Conservation (phyloP, 495 filamentous ascomycete species). For the Halenospora varia region DNA sequence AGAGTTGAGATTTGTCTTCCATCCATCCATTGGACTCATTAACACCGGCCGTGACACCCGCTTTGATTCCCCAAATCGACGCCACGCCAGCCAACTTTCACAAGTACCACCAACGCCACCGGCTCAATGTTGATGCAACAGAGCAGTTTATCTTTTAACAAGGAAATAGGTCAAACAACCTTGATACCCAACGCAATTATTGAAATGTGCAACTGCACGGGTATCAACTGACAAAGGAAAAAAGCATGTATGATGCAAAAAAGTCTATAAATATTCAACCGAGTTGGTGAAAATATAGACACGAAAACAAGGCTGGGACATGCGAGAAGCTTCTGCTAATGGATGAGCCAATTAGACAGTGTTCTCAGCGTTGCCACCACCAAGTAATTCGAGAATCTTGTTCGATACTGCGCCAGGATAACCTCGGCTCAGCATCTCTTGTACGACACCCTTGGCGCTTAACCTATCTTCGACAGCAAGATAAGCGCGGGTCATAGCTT, state of each 20-base stretch:
- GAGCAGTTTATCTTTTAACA: conserved; percentile 18
- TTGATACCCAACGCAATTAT: conserved; percentile 22
- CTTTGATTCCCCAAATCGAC: background rate
- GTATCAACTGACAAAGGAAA: conserved; percentile 26
- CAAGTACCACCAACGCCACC: conserved; percentile 6
- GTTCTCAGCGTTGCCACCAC: conserved; percentile 43
- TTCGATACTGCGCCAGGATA: conserved; percentile 88
- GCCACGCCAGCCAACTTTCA: background rate
- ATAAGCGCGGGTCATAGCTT: conserved; percentile 96
- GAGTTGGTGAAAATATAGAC: background rate
- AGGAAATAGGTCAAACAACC: conserved; percentile 6
- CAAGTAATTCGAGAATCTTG: conserved; percentile 88
- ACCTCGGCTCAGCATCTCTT: conserved; percentile 85
- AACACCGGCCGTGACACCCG: background rate
- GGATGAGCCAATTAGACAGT: conserved; percentile 2
- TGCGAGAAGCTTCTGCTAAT: conserved; percentile 3
- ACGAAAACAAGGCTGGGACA: background rate
- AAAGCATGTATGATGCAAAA: conserved; percentile 12
- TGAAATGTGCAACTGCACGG: conserved; percentile 25
- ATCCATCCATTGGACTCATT: background rate
- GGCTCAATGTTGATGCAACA: conserved; percentile 31
- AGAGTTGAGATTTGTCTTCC: conserved; percentile 28
- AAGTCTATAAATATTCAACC: conserved; percentile 16
- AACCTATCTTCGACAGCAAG: conserved; percentile 75
- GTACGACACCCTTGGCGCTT: conserved; percentile 69